phyloP scores from a whole-genome alignment of 257 asterid genomes.

The Solanum okadae region DNA sequence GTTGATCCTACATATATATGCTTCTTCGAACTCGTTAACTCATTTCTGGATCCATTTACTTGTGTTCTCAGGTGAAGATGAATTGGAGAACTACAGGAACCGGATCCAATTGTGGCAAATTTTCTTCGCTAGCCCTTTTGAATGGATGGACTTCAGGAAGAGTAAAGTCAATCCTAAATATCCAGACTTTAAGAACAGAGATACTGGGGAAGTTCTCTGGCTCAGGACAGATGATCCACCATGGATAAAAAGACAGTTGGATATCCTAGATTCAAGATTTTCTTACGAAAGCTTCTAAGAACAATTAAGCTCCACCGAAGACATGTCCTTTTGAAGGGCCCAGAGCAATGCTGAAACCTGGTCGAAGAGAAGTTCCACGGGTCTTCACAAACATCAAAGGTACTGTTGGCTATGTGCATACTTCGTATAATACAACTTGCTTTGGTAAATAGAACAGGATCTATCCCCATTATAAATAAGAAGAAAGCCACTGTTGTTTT shows the following conservation, averaged over 20 bases:
- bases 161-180: conserved; percentile 21
- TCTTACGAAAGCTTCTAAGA: not conserved
- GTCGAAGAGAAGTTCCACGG: not conserved
- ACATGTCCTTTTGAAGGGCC: not conserved
- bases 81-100: conserved; percentile 21
- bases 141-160: conserved; percentile 70
- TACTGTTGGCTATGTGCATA: not conserved
- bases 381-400: not conserved
- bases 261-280: conserved; percentile 40
- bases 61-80: conserved; percentile 27
- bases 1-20: not conserved
- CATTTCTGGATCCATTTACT: not conserved
- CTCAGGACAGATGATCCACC: conserved; percentile 55
- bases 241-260: conserved; percentile 66
- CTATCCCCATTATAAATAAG: not conserved
- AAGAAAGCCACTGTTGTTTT: not conserved
- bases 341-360: not conserved
- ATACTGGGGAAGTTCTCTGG: conserved; percentile 79
- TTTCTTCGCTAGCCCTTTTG: conserved; percentile 60
- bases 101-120: conserved; percentile 75
- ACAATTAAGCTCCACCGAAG: not conserved
- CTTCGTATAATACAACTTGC: not conserved
- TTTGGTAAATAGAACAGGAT: not conserved
- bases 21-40: not conserved
- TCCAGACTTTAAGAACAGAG: conserved; percentile 77